Base-by-base conservation (phyloP, 2,329 filamentous ascomycete species). In the Epichloe sp. region DNA sequence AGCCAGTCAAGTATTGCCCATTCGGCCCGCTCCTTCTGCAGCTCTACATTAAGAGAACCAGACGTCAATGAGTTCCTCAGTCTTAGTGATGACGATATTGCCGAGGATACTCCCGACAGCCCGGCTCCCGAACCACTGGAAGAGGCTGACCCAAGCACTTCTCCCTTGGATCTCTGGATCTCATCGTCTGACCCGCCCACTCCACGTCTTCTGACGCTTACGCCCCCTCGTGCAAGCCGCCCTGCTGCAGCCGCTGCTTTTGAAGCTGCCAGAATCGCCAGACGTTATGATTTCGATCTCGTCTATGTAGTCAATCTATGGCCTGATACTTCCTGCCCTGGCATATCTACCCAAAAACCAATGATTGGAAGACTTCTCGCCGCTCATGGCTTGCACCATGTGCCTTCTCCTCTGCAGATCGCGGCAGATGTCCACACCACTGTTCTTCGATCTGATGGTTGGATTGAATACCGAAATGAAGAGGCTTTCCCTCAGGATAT, bases 291-390 rank as follows among this genome's bases (percentile, higher is more conserved):
- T 49, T 79, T 82, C 49, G 75, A 79, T 55, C 66, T 81, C 23
- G 69, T 80, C 12, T 82, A 81, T 55, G 71, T 81, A 34, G 72
- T 80, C 55, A 79, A 76, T 55, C 64, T 81, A 14, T 80, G 78
- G 77, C 77, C 78, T 21, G 61, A 63, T 21, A 52, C 55, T 46
- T 55, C 56, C 15, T 53, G 48, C 34, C 34, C 50, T 37, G 52
- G 46, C 15, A 52, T 44, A 11, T 53, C 57, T 11, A 48, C 50
- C 12, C 53, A 52, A 6, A 57, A 58, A 21, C 62, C 60, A 5
- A 59, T 77, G 54, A 71, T 70, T 5, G 76, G 76, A 4, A 73
- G 75, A 17, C 67, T 80, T 14, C 68, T 80, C 4, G 76, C 77
- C 2, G 77, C 75, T 3, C 77, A 77, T 55, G 77, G 77, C 1